phyloP scores from a whole-genome alignment of 768 basidiomycete genomes.

The Terana coerulea region DNA sequence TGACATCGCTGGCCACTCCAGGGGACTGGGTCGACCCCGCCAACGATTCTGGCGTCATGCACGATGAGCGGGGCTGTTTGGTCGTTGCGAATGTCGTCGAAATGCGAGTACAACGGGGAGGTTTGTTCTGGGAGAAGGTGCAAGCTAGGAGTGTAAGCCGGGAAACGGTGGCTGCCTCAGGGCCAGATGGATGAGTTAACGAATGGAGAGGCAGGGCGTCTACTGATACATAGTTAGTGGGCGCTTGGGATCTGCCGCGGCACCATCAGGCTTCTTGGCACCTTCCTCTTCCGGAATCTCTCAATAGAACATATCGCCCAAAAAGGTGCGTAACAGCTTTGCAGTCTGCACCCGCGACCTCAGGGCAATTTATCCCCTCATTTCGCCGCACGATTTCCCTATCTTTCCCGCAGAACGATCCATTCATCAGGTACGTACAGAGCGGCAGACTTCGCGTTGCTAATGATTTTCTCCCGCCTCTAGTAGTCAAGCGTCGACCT shows the following conservation, averaged over 20 bases:
- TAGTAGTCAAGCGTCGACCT: no score
- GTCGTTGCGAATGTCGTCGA: not conserved
- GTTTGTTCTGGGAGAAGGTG: no score
- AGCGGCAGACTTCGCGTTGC: no score
- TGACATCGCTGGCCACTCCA: not conserved
- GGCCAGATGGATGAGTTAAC: no score
- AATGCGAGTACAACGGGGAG: not conserved
- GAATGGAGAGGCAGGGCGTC: no score
- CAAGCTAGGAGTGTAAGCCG: no score
- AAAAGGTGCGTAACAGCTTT: not conserved
- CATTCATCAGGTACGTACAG: constrained; percentile 2
- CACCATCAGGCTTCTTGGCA: constrained; percentile 5
- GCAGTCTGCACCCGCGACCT: not conserved
- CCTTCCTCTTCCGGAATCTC: constrained; percentile 1
- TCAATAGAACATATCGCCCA: not conserved
- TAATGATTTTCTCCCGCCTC: no score
- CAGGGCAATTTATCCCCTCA: not conserved
- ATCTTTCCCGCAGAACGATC: not conserved
- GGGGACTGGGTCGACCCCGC: not conserved
- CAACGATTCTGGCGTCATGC: constrained; percentile 7
- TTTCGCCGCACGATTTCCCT: constrained; percentile 1
- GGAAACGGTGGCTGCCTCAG: no score
- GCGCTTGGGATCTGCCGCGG: constrained; percentile 2
- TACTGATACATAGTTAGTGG: constrained; percentile 1
- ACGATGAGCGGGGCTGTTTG: not conserved